Base-by-base conservation (phyloP, 805 yeast species). In the Lachancea mirantina region DNA sequence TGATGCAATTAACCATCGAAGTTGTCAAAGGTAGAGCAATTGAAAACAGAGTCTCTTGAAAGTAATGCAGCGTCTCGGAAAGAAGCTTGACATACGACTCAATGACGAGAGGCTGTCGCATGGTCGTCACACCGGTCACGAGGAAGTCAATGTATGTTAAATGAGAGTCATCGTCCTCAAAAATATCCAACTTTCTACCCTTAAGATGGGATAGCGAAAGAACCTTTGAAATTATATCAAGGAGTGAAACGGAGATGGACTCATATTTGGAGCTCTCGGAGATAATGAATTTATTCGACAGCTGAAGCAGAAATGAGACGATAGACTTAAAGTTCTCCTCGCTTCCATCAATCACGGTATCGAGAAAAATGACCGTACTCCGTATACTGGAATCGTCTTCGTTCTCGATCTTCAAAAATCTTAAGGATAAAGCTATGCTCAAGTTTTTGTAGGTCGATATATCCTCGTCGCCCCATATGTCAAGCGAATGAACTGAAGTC, bases 381-480 rank as follows among this genome's bases (percentile, higher is more conserved):
- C 65, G 60, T 5, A 65, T 61, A 35, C 74, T 58, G 32, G 55
- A 50, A 8, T 70, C 53, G 25, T 59, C 53, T 24, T 43, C 49
- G 30, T 50, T 44, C 23, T 55, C 50, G 4, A 51, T 40, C 3
- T 57, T 41, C 23, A 79, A 52, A 42, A 76, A 75, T 31, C 64
- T 70, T 26, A 64, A 52, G 9, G 76, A 39, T 2, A 72, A 59
- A 26, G 62, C 53, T 10, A 77, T 38, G 0, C 76, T 46, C 16
- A 80, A 60, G 6, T 74, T 69, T 42, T 78, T 78, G 50, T 78
- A 81, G 1, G 81, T 76, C 0, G 84, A 72, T 4, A 59, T 65
- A 50, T 63, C 61, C 50, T 66, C 40, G 66, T 61, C 30, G 62
- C 60, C 38, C 61, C 64, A 45, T 16, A 14, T 20, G 6, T 39